A percentile compares a stretch with the other conserved stretches of the same genome.
Evolutionary conservation across 345 rosid genomes (phyloP).

Genomic region (Brassica nigra): DNA sequence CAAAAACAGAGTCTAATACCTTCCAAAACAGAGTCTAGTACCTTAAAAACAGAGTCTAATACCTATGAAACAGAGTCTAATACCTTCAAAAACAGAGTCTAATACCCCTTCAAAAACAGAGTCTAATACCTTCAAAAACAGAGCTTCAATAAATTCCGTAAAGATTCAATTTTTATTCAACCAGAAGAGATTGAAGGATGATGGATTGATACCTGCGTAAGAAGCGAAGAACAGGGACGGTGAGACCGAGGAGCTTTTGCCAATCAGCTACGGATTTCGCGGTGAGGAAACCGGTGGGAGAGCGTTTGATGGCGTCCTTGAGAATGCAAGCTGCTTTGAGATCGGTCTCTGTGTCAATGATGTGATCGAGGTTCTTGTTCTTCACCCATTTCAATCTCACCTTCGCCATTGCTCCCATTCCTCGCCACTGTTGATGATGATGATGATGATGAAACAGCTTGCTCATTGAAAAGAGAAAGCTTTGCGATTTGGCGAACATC

Average conservation of each 20-base stretch:
- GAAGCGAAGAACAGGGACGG: constrained; percentile 91
- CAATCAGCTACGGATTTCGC: constrained; percentile 86
- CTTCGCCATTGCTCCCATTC: constrained; percentile 54
- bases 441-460: constrained; percentile 43
- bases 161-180: not conserved
- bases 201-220: constrained; percentile 60
- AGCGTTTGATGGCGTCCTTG: constrained; percentile 90
- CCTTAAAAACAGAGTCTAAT: constrained; percentile 86
- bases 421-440: constrained; percentile 58
- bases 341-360: constrained; percentile 86
- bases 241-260: constrained; percentile 94
- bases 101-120: constrained; percentile 35
- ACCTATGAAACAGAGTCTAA: constrained; percentile 46
- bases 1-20: not conserved
- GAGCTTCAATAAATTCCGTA: not conserved
- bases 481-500: constrained; percentile 41
- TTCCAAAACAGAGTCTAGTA: constrained; percentile 71
- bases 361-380: constrained; percentile 75
- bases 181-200: not conserved
- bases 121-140: constrained; percentile 70
- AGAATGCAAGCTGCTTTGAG: constrained; percentile 90
- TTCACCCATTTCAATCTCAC: constrained; percentile 96
- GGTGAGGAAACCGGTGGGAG: constrained; percentile 83
- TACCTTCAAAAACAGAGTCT: not conserved
- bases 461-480: constrained; percentile 28